A percentile compares a stretch with the other conserved stretches of the same genome.
Evolutionary conservation across 139 green algal genomes (phyloP).

Genomic region (Helicosporidium sp.): DNA sequence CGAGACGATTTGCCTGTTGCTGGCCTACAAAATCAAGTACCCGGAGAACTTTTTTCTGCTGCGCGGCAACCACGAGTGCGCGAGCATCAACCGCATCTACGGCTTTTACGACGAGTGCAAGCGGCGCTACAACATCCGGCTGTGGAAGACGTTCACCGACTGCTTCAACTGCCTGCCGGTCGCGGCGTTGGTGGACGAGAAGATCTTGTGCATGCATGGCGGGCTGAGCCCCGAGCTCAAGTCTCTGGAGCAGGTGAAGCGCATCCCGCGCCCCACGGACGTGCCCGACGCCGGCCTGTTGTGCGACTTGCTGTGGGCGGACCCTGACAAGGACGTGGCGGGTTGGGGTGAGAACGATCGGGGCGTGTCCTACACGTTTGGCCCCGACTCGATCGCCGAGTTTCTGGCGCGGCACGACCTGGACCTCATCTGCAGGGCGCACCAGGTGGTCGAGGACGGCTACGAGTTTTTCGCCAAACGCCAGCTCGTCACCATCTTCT

Average conservation of each 20-base stretch:
- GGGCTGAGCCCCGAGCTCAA: conserved; percentile 96
- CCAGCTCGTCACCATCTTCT: conserved; percentile 98
- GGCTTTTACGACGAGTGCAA: conserved; percentile 99
- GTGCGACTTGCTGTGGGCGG: conserved; percentile 97
- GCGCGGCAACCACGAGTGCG: conserved; percentile 90
- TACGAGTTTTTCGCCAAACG: conserved; percentile 99
- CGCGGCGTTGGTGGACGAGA: conserved; percentile 94
- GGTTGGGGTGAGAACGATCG: conserved; percentile 97
- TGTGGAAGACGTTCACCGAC: conserved; percentile 98
- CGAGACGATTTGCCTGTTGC: conserved; percentile 94
- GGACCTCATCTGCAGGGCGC: conserved; percentile 86
- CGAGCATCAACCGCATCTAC: conserved; percentile 98
- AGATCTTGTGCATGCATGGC: conserved; percentile 99
- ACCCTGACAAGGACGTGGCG: conserved; percentile 95
- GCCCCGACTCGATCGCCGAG: conserved; percentile 76
- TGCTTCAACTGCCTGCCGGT: conserved; percentile 99
- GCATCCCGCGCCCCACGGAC: conserved; percentile 82
- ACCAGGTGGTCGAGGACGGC: conserved; percentile 97
- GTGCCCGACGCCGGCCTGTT: conserved; percentile 92
- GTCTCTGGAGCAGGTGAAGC: conserved; percentile 92
- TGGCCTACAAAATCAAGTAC: conserved; percentile 99
- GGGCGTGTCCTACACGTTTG: conserved; percentile 98
- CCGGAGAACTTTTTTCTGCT: conserved; percentile 99
- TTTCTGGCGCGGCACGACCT: conserved; percentile 94
- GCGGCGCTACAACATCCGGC: conserved; percentile 88